phyloP scores from a whole-genome alignment of 2,329 filamentous ascomycete species.

The Colletotrichum scovillei region DNA sequence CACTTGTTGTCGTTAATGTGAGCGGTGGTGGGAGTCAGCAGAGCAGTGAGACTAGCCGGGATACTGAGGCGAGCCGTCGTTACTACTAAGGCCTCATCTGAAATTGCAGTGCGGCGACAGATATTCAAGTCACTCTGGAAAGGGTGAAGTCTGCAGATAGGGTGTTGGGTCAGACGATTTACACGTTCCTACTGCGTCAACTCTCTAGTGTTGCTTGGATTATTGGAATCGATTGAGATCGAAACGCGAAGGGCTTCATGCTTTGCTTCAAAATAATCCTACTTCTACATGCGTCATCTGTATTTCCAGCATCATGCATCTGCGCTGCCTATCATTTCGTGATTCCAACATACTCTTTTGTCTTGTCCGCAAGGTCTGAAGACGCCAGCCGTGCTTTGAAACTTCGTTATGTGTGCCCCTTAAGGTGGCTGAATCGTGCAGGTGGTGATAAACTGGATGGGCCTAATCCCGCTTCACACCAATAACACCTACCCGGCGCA shows the following conservation, averaged over 20 bases:
- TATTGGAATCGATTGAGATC: neutral
- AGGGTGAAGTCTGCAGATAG: neutral
- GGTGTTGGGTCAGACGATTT: neutral
- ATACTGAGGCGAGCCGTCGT: neutral
- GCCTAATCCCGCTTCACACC: slow-evolving; percentile 2
- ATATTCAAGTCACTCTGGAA: neutral
- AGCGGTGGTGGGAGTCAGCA: neutral
- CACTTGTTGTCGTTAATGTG: neutral
- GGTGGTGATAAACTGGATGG: neutral
- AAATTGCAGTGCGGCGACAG: too few relatives aligned
- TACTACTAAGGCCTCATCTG: neutral
- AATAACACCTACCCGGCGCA: neutral
- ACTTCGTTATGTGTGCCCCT: neutral
- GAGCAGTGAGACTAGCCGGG: neutral
- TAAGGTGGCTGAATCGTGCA: neutral
- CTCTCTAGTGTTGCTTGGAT: neutral
- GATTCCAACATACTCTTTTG: too few relatives aligned
- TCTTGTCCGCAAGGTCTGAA: neutral
- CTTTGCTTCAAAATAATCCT: neutral
- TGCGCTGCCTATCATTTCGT: neutral
- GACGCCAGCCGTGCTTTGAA: neutral
- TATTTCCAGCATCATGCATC: neutral
- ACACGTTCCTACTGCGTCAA: neutral
- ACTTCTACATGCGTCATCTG: neutral
- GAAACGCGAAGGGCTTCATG: neutral